A percentile compares a stretch with the other conserved stretches of the same genome.
Evolutionary conservation across 139 green algal species (phyloP).

Genomic region (Closterium sp.): DNA sequence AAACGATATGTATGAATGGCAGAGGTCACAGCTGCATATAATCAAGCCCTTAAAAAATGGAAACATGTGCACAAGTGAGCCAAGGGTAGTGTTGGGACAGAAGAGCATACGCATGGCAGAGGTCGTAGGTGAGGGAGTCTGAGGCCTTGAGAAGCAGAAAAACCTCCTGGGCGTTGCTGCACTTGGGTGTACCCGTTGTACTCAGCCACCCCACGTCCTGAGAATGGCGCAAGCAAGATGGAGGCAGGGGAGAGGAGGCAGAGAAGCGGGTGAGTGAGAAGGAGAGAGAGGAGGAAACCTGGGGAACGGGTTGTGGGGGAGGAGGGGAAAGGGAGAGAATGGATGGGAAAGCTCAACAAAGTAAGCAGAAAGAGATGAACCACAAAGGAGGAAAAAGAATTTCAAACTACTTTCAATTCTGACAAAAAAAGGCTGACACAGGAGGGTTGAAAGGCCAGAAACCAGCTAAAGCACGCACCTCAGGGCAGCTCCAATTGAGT

Average conservation of each 20-base stretch:
- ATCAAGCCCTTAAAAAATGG: no score
- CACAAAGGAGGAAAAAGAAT: no score
- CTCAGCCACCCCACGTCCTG: slow-evolving; percentile 84
- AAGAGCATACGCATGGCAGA: slow-evolving; percentile 55
- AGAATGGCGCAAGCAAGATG: neutral
- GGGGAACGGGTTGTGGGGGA: no score
- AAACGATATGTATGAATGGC: no score
- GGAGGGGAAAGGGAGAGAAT: no score
- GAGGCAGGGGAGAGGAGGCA: neutral
- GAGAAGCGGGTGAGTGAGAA: neutral
- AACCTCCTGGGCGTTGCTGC: slow-evolving; percentile 71
- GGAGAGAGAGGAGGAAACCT: no score
- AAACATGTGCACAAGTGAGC: neutral
- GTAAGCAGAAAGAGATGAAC: no score
- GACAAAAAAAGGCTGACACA: no score
- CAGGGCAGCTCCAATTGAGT: slow-evolving; percentile 88
- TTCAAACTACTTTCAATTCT: no score
- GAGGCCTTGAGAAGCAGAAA: slow-evolving; percentile 89
- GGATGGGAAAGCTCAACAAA: no score
- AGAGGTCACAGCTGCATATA: no score
- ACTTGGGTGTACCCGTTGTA: slow-evolving; percentile 57
- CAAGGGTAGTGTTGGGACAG: neutral
- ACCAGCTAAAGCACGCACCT: slow-evolving; percentile 10
- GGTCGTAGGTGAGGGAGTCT: slow-evolving; percentile 81
- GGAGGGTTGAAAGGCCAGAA: no score